Conservation (phyloP, 805 yeast species). For the Candida wancherniae region DNA sequence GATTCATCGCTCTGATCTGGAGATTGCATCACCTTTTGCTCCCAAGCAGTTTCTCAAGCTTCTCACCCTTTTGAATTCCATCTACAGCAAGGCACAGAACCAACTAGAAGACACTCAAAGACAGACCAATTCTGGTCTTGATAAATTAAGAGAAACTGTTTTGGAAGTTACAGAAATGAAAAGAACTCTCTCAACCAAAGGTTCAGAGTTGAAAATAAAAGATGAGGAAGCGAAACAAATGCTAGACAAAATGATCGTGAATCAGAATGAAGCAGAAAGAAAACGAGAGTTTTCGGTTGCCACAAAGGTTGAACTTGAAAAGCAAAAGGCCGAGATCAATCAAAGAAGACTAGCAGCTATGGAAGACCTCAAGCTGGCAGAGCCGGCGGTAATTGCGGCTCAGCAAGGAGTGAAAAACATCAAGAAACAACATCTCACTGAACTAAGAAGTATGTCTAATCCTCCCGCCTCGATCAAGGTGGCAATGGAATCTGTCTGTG, state of each 20-base stretch:
- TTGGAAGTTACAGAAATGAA: slow-evolving; percentile 62
- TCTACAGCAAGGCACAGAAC: slow-evolving; percentile 40
- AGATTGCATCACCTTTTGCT: slow-evolving; percentile 17
- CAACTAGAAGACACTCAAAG: slow-evolving; percentile 62
- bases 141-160: slow-evolving; percentile 71
- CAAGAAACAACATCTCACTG: slow-evolving; percentile 87
- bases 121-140: slow-evolving; percentile 69
- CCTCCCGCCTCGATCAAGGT: slow-evolving; percentile 87
- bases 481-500: slow-evolving; percentile 84
- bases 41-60: slow-evolving; percentile 59
- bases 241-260: slow-evolving; percentile 69
- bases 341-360: slow-evolving; percentile 51
- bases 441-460: slow-evolving; percentile 79
- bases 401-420: slow-evolving; percentile 87
- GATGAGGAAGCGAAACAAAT: slow-evolving; percentile 66
- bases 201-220: slow-evolving; percentile 45
- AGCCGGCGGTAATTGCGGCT: slow-evolving; percentile 82
- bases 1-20: slow-evolving; percentile 37
- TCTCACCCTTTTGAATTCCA: slow-evolving; percentile 37
- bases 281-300: slow-evolving; percentile 80
- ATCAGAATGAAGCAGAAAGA: slow-evolving; percentile 90
- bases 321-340: slow-evolving; percentile 59
- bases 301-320: slow-evolving; percentile 63
- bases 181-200: slow-evolving; percentile 49
- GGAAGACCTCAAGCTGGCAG: slow-evolving; percentile 66